phyloP scores from a whole-genome alignment of 148 eudicot species.

The Spergularia bocconei region DNA sequence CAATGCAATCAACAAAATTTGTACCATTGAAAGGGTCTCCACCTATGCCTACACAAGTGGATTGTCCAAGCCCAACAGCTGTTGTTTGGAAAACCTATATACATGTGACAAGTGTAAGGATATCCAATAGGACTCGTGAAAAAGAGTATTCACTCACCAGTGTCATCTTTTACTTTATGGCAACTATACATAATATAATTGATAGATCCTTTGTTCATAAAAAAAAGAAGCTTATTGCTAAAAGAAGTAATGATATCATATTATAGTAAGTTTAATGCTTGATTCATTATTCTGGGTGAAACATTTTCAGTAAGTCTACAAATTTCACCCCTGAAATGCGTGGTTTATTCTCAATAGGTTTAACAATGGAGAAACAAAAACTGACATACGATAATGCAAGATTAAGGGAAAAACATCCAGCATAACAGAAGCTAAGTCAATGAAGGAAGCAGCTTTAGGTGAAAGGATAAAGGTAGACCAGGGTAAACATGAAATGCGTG shows the following conservation, averaged over 20 bases:
- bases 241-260: not conserved
- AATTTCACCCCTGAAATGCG: not conserved
- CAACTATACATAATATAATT: too few species aligned
- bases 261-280: not conserved
- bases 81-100: slow-evolving; percentile 93
- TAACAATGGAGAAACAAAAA: not conserved
- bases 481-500: not conserved
- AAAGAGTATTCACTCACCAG: not conserved
- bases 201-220: too few species aligned
- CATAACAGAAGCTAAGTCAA: not conserved
- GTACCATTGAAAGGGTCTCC: slow-evolving; percentile 99
- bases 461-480: not conserved
- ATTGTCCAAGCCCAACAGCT: slow-evolving; percentile 97
- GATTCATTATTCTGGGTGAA: not conserved
- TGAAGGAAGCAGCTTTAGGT: not conserved
- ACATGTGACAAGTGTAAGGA: slow-evolving; percentile 13
- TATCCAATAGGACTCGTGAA: not conserved
- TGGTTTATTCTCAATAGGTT: not conserved
- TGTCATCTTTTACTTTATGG: too few species aligned
- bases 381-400: not conserved
- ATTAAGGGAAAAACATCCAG: not conserved
- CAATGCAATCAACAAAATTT: slow-evolving; percentile 93
- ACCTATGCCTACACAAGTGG: slow-evolving; percentile 96
- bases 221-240: not conserved
- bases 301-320: not conserved